Conservation (phyloP, 208 protist species). For the Trypanosoma lewisi region DNA sequence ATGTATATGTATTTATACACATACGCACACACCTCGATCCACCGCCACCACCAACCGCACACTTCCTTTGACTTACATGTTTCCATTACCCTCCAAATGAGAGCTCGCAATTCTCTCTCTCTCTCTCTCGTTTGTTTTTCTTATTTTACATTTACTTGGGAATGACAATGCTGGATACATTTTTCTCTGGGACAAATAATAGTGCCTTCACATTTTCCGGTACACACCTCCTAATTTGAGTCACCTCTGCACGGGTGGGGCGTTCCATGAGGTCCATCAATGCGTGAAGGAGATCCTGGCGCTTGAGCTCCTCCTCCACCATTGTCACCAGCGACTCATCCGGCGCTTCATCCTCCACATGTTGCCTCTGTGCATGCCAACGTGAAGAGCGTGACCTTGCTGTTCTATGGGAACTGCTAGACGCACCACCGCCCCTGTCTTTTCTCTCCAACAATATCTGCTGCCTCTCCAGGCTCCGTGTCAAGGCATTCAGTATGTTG, state of each 20-base stretch:
- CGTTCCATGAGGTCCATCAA: constrained; percentile 23
- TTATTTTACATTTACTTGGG: neutral
- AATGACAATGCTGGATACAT: neutral
- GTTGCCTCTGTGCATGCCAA: neutral
- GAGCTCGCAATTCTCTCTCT: neutral
- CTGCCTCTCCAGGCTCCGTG: constrained; percentile 7
- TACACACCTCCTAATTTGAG: neutral
- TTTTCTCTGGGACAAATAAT: neutral
- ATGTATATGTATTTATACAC: neutral
- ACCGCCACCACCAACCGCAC: neutral
- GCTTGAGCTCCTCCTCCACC: constrained; percentile 19
- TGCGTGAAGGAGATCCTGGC: constrained; percentile 17
- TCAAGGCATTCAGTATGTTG: constrained; percentile 16
- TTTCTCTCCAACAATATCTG: neutral
- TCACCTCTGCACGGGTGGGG: constrained; percentile 12
- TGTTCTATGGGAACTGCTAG: neutral
- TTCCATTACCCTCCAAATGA: too few species aligned
- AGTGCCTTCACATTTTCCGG: constrained; percentile 3
- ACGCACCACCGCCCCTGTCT: neutral
- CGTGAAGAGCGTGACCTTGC: neutral
- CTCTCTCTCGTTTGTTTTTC: neutral
- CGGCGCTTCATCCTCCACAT: neutral
- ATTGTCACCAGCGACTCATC: constrained; percentile 9
- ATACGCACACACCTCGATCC: neutral
- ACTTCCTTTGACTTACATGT: too few species aligned